Conservation (phyloP, 2,329 filamentous ascomycete genomes). For the Botrytis sinoallii region DNA sequence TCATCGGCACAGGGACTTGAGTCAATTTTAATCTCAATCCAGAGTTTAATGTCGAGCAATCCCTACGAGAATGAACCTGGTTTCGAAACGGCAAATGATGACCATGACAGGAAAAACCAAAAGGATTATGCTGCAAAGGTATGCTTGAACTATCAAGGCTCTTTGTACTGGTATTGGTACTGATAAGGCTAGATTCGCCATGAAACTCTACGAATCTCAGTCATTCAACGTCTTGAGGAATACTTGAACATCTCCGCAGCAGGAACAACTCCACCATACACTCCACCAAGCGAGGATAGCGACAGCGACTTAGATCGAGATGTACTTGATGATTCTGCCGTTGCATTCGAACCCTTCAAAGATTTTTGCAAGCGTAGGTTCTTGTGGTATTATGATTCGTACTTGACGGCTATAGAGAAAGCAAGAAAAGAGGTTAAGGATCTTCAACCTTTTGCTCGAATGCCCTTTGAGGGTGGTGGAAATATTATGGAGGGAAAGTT, state of each 20-base stretch:
- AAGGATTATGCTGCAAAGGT: constrained; percentile 78
- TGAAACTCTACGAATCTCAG: constrained; percentile 80
- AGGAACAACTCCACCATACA: constrained; percentile 42
- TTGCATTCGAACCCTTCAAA: constrained; percentile 79
- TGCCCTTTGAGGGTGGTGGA: constrained; percentile 77
- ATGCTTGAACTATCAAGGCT: not conserved
- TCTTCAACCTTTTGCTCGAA: constrained; percentile 64
- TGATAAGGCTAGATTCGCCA: constrained; percentile 69
- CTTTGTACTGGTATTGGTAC: not conserved
- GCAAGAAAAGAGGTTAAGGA: constrained; percentile 63
- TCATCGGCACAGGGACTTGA: constrained; percentile 93
- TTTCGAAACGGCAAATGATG: constrained; percentile 71
- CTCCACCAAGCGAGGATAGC: constrained; percentile 32
- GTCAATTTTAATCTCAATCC: constrained; percentile 90
- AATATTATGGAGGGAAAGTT: constrained; percentile 88
- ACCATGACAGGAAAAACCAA: constrained; percentile 69
- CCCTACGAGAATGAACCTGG: constrained; percentile 97
- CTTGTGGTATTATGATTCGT: constrained; percentile 93
- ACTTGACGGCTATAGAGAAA: constrained; percentile 67
- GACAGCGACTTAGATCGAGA: constrained; percentile 41
- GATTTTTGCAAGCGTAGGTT: constrained; percentile 90
- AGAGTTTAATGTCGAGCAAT: constrained; percentile 90
- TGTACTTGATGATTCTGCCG: constrained; percentile 45
- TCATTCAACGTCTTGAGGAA: constrained; percentile 81
- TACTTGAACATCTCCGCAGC: constrained; percentile 63